Percentiles rank a stretch among this genome's conserved stretches.
phyloP scores from a whole-genome alignment of 1,284 basidiomycete genomes.

The Cutaneotrichosporon sp. region DNA sequence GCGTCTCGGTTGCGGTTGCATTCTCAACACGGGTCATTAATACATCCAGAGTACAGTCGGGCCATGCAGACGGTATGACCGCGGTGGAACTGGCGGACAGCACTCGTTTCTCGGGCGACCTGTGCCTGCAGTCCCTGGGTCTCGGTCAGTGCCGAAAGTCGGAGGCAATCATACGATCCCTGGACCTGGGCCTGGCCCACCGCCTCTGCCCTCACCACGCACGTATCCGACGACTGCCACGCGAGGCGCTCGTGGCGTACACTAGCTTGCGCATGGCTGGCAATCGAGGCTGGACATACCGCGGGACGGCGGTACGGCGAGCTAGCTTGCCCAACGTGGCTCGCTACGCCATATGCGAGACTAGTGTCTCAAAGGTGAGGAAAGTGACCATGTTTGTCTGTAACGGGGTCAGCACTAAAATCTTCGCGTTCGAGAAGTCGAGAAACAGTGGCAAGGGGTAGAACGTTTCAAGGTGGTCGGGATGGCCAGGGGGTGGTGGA shows the following conservation, averaged over 20 bases:
- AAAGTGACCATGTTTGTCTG: slow-evolving; percentile 55
- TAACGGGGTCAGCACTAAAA: background rate
- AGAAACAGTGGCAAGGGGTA: background rate
- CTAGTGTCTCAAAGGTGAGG: slow-evolving; percentile 51
- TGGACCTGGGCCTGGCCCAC: background rate
- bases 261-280: no score
- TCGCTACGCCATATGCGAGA: slow-evolving; percentile 15
- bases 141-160: background rate
- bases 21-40: no score
- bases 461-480: slow-evolving; percentile 7
- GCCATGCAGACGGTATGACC: background rate
- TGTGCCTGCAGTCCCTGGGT: background rate
- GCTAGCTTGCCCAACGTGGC: background rate
- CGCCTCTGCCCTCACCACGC: background rate
- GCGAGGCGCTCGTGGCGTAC: background rate
- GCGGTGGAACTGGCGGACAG: background rate
- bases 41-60: background rate
- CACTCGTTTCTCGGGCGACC: background rate
- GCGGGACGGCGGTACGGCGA: background rate
- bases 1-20: no score
- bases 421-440: background rate
- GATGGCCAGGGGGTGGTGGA: background rate
- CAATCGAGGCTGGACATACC: background rate
- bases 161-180: background rate
- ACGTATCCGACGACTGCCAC: background rate